Evolutionary conservation across 1,139 yeast species (phyloP).

Genomic region (Yamadazyma diospyri): DNA sequence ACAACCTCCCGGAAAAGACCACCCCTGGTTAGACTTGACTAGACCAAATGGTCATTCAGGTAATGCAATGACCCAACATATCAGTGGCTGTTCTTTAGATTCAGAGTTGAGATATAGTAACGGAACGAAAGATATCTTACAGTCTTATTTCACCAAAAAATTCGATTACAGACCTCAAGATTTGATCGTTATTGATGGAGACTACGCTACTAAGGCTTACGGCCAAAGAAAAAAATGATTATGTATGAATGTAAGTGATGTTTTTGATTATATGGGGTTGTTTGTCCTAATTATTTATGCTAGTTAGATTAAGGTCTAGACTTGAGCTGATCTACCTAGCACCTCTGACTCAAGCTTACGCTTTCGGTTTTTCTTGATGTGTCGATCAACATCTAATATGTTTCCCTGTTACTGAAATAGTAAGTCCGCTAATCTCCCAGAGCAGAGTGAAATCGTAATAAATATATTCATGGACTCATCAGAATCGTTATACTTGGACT

Average conservation of each 20-base stretch:
- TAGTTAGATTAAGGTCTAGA: neutral
- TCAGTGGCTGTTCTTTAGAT: slow-evolving; percentile 76
- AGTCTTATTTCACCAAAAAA: slow-evolving; percentile 58
- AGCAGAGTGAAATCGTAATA: too few relatives aligned
- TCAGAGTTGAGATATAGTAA: slow-evolving; percentile 73
- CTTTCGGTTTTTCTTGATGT: too few relatives aligned
- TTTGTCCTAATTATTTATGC: neutral
- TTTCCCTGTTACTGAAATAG: too few relatives aligned
- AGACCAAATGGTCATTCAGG: slow-evolving; percentile 63
- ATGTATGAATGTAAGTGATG: neutral
- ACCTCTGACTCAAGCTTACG: too few relatives aligned
- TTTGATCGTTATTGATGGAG: slow-evolving; percentile 67
- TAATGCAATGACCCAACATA: slow-evolving; percentile 84
- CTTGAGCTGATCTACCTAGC: too few relatives aligned
- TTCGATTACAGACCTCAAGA: slow-evolving; percentile 71
- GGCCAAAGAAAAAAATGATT: slow-evolving; percentile 41
- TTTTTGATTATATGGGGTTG: slow-evolving; percentile 1
- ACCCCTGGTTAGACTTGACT: slow-evolving; percentile 73
- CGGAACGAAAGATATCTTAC: slow-evolving; percentile 65
- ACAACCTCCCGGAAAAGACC: slow-evolving; percentile 75
- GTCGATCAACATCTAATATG: too few relatives aligned
- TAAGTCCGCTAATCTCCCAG: too few relatives aligned
- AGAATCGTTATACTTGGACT: slow-evolving; percentile 6
- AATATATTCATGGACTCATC: slow-evolving; percentile 2
- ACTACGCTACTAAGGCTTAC: slow-evolving; percentile 71